Conservation (phyloP, 2,329 filamentous ascomycete genomes). For the Fusarium buxicola region DNA sequence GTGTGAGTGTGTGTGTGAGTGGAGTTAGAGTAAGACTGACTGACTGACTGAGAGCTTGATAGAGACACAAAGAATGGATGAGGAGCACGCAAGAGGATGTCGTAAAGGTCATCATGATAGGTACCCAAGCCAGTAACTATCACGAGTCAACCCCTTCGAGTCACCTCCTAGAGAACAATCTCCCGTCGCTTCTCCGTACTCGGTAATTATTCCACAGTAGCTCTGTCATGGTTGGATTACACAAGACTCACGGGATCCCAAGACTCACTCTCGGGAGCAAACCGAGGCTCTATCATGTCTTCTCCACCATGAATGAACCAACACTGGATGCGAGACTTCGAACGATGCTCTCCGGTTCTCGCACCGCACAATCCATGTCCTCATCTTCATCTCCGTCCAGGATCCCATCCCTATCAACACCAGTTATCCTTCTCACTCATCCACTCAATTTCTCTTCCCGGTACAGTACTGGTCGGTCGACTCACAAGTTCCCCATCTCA, state of each 20-base stretch:
- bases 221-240: background rate
- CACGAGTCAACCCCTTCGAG: no score
- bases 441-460: conserved; percentile 2
- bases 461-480: background rate
- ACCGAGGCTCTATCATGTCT: background rate
- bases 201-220: no score
- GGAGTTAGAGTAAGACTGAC: no score
- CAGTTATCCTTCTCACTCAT: conserved; percentile 6
- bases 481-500: conserved; percentile 9
- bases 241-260: no score
- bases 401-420: background rate
- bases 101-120: no score
- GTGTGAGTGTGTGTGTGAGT: background rate
- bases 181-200: no score
- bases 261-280: background rate
- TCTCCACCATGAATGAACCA: no score
- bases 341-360: background rate
- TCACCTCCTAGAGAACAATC: no score
- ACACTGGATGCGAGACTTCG: background rate
- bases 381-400: conserved; percentile 13
- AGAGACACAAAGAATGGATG: no score
- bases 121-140: no score
- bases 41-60: no score
- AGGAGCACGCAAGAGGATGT: no score
- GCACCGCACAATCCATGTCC: conserved; percentile 5